Evolutionary conservation across 164 flowering plant species (phyloP), one percentile per base, ranked within the genome.

Genomic region (Magnolia officinalis): DNA sequence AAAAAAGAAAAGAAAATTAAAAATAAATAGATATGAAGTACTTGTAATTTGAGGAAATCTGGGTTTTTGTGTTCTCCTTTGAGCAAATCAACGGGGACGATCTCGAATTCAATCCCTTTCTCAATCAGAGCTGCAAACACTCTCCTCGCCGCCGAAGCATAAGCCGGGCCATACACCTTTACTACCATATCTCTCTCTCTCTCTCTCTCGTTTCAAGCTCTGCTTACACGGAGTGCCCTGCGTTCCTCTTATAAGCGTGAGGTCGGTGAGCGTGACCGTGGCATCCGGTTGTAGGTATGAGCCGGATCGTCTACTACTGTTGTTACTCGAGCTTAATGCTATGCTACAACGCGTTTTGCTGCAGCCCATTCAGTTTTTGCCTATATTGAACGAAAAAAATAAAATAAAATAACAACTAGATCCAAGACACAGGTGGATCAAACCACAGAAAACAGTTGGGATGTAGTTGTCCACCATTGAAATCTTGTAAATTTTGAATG

Each of bases 61-160:
- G 90, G 92, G n/a, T 55, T 23, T 71, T 83, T 84, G n/a, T 87
- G 79, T 74, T 86, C 90, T 49, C 86, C 87, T 16, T 80, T 87
- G 83, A 86, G 24, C 26, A 88, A 5, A 80, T 89, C 92, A 21
- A 88, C 70, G 0, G 83, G 85, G 10, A 86, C 78, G 49, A 84
- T 75, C 78, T 87, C 89, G 65, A 83, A 89, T 14, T 84, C 86
- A 10, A 88, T 72, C 29, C 71, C 83, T 78, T 90, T 90, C 84
- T 90, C 91, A 1, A 82, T 19, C 7, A 88, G 77, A 70, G 88
- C 84, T 10, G 75, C 81, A 9, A 87, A 70, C 29, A 88, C 91
- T 37, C 91, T 74, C 85, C 87, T 84, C 2, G 83, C 7, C 3
- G 85, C 73, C 0, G 88, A 82, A 8, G 86, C 86, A 45, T 74